phyloP scores from a whole-genome alignment of 2,329 filamentous ascomycete genomes.

The Leptographium lundbergii region DNA sequence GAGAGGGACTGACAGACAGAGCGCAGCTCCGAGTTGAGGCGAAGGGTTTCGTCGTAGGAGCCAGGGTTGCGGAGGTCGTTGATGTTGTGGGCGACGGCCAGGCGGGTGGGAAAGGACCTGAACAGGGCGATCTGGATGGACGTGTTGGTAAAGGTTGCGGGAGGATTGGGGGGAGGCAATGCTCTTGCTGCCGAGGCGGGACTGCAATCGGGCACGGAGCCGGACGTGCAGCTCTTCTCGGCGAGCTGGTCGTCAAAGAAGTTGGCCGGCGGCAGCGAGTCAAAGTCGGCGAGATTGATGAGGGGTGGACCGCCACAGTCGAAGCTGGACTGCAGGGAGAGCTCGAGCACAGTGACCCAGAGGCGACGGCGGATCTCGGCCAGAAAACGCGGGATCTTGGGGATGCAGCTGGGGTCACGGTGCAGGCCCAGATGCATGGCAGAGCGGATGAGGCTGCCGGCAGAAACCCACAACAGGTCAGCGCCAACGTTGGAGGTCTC shows the following conservation, averaged over 20 bases:
- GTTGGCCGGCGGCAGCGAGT: constrained; percentile 35
- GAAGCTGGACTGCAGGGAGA: constrained; percentile 31
- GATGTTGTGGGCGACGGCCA: constrained; percentile 29
- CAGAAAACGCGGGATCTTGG: constrained; percentile 19
- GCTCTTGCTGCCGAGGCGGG: neutral
- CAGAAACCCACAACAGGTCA: constrained; percentile 35
- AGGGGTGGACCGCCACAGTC: constrained; percentile 32
- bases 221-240: neutral
- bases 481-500: constrained; percentile 27
- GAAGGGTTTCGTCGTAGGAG: constrained; percentile 34
- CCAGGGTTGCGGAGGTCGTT: constrained; percentile 31
- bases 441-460: constrained; percentile 29
- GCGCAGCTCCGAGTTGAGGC: constrained; percentile 31
- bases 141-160: constrained; percentile 27
- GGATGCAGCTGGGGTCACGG: constrained; percentile 29
- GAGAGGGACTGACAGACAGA: constrained; percentile 24
- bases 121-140: constrained; percentile 35
- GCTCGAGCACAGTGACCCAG: constrained; percentile 39
- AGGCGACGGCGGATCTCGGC: constrained; percentile 36
- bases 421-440: constrained; percentile 40
- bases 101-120: constrained; percentile 28
- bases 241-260: constrained; percentile 36
- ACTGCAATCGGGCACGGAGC: neutral
- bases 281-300: constrained; percentile 30
- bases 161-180: constrained; percentile 18